Evolutionary conservation across 164 flowering plant genomes (phyloP), one percentile per base, ranked within the genome.

Genomic region (Aristolochia fimbriata): DNA sequence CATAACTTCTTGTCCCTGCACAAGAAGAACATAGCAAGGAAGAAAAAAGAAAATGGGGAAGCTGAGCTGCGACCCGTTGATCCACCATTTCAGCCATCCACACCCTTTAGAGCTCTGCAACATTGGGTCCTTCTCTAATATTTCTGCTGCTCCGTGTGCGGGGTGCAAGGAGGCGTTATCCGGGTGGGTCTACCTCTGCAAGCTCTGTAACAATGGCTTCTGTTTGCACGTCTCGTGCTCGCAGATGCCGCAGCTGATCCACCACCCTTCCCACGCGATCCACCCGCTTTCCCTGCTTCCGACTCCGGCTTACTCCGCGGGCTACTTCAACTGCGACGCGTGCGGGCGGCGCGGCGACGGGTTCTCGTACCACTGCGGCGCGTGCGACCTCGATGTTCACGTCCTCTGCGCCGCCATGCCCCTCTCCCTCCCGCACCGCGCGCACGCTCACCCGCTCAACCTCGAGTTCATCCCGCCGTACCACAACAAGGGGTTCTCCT

Each of bases 311-410:
- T 76, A 76, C 70, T 73, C 75, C 0, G 70, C 64, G 4, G 78
- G 82, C 55, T 17, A 63, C 54, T 78, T 72, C 64, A 43, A 33
- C 47, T 78, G 85, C 49, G 78, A 76, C 53, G 80, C 79, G 0
- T 81, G 85, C 45, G 66, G 73, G 4, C 66, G 61, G 14, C 64
- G 59, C 4, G 76, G 82, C 3, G 58, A 61, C 21, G 81, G 78
- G 30, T 78, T 78, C 67, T 74, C 72, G 19, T 80, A 80, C 67
- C 69, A 72, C 15, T 81, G 82, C 43, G 25, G 51, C 4, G 50
- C 46, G 6, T 77, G 81, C 47, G 56, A 57, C 31, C 50, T 66
- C 25, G 80, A 80, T 57, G 33, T 77, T 33, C 83, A 80, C 41
- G 62, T 60, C 10, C 23, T 54, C 43, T 77, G 79, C 57, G 76